phyloP scores from a whole-genome alignment of 1,139 yeast genomes.

The Scheffersomyces cryptocercus region DNA sequence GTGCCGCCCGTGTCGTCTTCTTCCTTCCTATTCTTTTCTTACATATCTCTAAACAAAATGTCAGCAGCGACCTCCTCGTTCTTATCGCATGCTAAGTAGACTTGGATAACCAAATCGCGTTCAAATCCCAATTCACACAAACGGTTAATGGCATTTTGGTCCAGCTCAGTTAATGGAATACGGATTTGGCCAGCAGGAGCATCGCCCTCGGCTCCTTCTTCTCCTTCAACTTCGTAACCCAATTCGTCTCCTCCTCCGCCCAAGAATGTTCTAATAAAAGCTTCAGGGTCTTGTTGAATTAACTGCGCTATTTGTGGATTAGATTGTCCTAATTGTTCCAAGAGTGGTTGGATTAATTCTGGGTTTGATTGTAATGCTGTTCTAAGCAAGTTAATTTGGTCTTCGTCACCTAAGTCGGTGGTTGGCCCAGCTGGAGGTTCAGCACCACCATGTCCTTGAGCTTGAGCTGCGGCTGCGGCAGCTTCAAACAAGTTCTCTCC shows the following conservation, averaged over 20 bases:
- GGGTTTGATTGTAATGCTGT: slow-evolving; percentile 85
- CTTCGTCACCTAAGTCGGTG: slow-evolving; percentile 43
- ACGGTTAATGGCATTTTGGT: slow-evolving; percentile 83
- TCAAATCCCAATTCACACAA: slow-evolving; percentile 93
- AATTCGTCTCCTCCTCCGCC: slow-evolving; percentile 56
- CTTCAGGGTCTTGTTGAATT: slow-evolving; percentile 85
- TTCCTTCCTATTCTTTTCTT: slow-evolving; percentile 6
- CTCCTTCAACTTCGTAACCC: slow-evolving; percentile 39
- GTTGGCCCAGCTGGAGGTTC: slow-evolving; percentile 18
- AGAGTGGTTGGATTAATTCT: slow-evolving; percentile 79
- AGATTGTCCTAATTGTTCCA: slow-evolving; percentile 79
- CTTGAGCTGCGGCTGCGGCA: slow-evolving; percentile 64
- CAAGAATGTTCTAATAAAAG: slow-evolving; percentile 70
- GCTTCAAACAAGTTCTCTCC: slow-evolving; percentile 65
- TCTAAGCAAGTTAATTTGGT: slow-evolving; percentile 66
- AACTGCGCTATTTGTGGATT: slow-evolving; percentile 86
- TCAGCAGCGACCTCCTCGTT: slow-evolving; percentile 97
- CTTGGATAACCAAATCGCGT: slow-evolving; percentile 83
- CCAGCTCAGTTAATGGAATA: slow-evolving; percentile 75
- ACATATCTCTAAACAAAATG: slow-evolving; percentile 65
- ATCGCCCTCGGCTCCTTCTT: slow-evolving; percentile 29
- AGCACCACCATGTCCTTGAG: slow-evolving; percentile 24
- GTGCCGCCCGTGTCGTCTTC: slow-evolving; percentile 1
- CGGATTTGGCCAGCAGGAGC: slow-evolving; percentile 43
- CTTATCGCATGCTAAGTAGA: slow-evolving; percentile 96